Evolutionary conservation across 2,329 filamentous ascomycete genomes (phyloP), one percentile per base, ranked within the genome.

Genomic region (Fusarium longipes): DNA sequence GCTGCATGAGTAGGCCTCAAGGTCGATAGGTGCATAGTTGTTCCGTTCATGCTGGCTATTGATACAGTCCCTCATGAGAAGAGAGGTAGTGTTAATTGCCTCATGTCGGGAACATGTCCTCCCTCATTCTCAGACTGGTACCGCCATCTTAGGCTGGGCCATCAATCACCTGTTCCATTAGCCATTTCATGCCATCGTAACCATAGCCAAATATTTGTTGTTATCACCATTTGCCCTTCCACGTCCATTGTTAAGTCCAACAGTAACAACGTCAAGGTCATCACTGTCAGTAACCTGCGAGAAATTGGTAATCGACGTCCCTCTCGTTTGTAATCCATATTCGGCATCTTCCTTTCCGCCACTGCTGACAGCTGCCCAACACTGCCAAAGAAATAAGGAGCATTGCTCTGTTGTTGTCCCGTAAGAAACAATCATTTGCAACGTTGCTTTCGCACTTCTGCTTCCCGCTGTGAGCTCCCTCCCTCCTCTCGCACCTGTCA

Each of bases 241-340:
- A 15, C 45, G 20, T n/a, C 8, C 20, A 25, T 39, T 44, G 20
- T 18, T 24, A n/a, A 58, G 32, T 20, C n/a, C n/a, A n/a, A n/a
- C n/a, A n/a, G n/a, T n/a, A n/a, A n/a, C n/a, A n/a, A n/a, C n/a
- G n/a, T 36, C 32, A n/a, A 30, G 24, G 17, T 40, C 6, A 27
- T 65, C 55, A 65, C 39, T 56, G 55, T 15, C 55, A 62, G 39
- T 27, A 18, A 36, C 17, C 40, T 24, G 29, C 25, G 27, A 33
- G 29, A 20, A 35, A 47, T 12, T 27, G 22, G 38, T 47, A 44
- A 30, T n/a, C 27, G 35, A 22, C 14, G 20, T 12, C 47, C 40
- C 7, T 36, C n/a, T 36, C 30, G n/a, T 27, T 27, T 42, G 33
- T 20, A 10, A 24, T 17, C 32, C 35, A 25, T 14, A 29, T 33